Base-by-base conservation (phyloP, 192 early-diverging fungal species). In the Pilaira anomala region DNA sequence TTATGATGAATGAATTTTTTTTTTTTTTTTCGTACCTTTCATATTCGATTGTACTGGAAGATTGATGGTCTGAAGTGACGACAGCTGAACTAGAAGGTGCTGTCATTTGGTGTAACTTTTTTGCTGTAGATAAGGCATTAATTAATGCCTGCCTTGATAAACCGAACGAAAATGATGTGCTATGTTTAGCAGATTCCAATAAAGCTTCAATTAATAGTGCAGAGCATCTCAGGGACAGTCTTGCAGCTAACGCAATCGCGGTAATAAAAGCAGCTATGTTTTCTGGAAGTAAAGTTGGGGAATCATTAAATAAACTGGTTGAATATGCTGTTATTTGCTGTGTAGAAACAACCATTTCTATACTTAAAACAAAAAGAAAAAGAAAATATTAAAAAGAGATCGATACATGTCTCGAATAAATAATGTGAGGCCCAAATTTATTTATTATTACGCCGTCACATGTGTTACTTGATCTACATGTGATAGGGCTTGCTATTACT, bases 101-200 rank as follows among this genome's bases (percentile, higher is more conserved):
- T n/a, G 36, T 56, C 30, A 58, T 5, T 18, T 46, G 16, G 53
- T 87, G 80, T 3, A 87, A 61, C 24, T 74, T 75, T 62, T 83
- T 81, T 16, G 87, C 87, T 7, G 84, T 83, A 2, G 83, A 79
- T 8, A 88, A 50, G 21, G 87, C 87, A 21, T 79, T 69, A 5
- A 85, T 79, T 5, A 86, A 71, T 2, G 80, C 79, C 42, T 81
- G 70, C 12, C 85, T 66, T 45, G 77, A 76, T 55, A 86, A 68
- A 11, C 79, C 85, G 28, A 86, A 68, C 0, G 80, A 76, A 22
- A 82, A 76, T 9, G 78, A 77, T 0, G 85, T 85, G 25, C 83
- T 76, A 56, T 84, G 82, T 69, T 85, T 85, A 30, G 82, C 66
- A 54, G 80, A 75, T 30, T 87, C 85, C 49, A 87, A 74, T 8